Evolutionary conservation across 768 basidiomycete genomes (phyloP), one percentile per base, ranked within the genome.

Genomic region (Auricularia auricula-judae): DNA sequence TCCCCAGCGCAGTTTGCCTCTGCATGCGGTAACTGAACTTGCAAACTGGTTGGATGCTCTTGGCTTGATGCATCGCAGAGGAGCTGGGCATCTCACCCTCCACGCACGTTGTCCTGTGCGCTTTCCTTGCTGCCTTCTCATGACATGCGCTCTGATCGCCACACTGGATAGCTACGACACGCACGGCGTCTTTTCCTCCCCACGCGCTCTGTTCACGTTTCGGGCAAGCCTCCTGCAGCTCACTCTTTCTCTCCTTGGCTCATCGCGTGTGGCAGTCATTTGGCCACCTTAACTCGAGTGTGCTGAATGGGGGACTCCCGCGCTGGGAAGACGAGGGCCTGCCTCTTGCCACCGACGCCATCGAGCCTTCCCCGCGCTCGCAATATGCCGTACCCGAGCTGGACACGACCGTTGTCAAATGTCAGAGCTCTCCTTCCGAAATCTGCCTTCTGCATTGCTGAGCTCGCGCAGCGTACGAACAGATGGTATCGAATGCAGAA

Each of bases 181-280:
- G 1, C 83, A 88, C 65, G 96, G 97, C 11, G 78, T 98, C 18
- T 98, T 98, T 79, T 93, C 91, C 2, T 84, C 93, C 23, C 95
- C 97, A 63, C 84, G 97, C 65, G 92, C 93, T 1, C 81, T 94
- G 54, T 98, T 91, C 79, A 98, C 92, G 80, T 97, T 98, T 82
- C 84, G 89, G 62, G 76, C 75, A 63, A 29, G 67, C 60, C 16
- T 5, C 21, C 11, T 42, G 47, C 47, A 5, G 47, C 10, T 18
- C 21, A 8, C 47, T 44, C 43, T 21, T 8, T 21, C 18, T 51
- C 47, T 51, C 47, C 11, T 10, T 5, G 47, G 47, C 14, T 51
- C 43, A 65, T 63, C 44, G 61, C 7, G 23, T 29, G 14, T 18
- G 39, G 14, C 60, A 74, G 76, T 81, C 89, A 29, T 93, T 97